phyloP scores from a whole-genome alignment of 2,329 filamentous ascomycete species.

The Sporothrix luriei region DNA sequence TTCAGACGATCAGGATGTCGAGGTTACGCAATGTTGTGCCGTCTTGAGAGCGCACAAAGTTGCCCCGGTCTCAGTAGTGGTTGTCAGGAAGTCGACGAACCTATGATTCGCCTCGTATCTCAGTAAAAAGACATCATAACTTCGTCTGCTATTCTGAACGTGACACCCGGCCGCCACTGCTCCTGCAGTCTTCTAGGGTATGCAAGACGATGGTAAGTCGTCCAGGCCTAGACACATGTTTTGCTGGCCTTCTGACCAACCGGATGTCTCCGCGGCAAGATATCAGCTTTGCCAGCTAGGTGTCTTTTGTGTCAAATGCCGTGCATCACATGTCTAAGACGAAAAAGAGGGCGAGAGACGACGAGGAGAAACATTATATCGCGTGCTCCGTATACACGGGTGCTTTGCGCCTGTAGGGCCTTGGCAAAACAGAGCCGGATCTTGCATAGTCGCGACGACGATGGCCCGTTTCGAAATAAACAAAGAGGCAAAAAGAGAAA shows the following conservation, averaged over 20 bases:
- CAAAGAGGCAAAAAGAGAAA: neutral
- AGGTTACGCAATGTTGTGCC: neutral
- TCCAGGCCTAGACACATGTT: slow-evolving; percentile 10
- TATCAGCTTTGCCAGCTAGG: neutral
- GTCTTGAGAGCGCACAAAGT: neutral
- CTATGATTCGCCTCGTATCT: neutral
- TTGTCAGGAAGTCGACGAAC: neutral
- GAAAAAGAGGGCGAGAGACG: neutral
- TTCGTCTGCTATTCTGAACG: too few relatives aligned
- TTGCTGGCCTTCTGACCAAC: neutral
- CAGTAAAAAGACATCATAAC: neutral
- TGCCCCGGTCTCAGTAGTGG: too few relatives aligned
- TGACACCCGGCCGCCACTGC: neutral
- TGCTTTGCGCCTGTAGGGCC: neutral
- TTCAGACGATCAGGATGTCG: neutral
- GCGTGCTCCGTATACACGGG: neutral
- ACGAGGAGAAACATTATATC: neutral
- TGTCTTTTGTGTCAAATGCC: too few relatives aligned
- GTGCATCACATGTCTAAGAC: neutral
- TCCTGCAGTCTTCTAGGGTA: too few relatives aligned
- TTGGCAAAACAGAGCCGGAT: slow-evolving; percentile 16
- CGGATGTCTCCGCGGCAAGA: slow-evolving; percentile 16
- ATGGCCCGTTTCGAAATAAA: neutral
- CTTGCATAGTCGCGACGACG: slow-evolving; percentile 7
- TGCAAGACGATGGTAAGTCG: neutral